Evolutionary conservation across 345 rosid species (phyloP), one percentile per base, ranked within the genome.

Genomic region (Corchorus olitorius): DNA sequence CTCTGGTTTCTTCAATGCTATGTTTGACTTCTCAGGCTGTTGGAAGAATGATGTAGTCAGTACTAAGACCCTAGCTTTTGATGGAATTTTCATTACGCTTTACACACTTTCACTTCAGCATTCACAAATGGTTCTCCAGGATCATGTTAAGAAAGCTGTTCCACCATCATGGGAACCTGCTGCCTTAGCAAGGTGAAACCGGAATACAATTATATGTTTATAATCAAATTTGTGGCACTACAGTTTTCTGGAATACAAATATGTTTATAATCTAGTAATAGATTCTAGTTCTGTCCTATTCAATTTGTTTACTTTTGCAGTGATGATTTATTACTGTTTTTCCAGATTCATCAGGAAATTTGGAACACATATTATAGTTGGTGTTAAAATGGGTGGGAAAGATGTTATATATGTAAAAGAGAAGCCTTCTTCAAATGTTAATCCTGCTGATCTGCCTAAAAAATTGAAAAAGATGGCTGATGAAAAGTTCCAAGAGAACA

Each of bases 21-120:
- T 92, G 99, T 95, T 92, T 77, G 98, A 90, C 50, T 95, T 89
- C 83, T 88, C 97, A 6, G 85, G 97, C 72, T 86, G 89, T 82
- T 93, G 97, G 98, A 93, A 93, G 83, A 95, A 90, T 75, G 99
- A 95, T 79, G 94, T 94, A 34, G 97, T 93, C 62, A 89, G 80
- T 79, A 92, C 98, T 13, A 95, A 92, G 83, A 85, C 90, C 84
- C 96, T 95, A 71, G 92, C 98, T 69, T 95, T 95, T 68, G 96
- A 92, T 88, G 99, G 99, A 75, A 86, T 88, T 52, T 84, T 87
- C 62, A 85, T 91, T 81, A 84, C 90, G 41, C 87, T 89, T n/a
- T 91, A 89, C 66, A 86, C 92, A n/a, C 86, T 89, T 82, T 92
- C 92, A 39, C 72, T 91, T 68, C 91, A 87, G 73, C 87, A 89